Conservation (phyloP, 805 yeast species). For the Pichia scutulata region DNA sequence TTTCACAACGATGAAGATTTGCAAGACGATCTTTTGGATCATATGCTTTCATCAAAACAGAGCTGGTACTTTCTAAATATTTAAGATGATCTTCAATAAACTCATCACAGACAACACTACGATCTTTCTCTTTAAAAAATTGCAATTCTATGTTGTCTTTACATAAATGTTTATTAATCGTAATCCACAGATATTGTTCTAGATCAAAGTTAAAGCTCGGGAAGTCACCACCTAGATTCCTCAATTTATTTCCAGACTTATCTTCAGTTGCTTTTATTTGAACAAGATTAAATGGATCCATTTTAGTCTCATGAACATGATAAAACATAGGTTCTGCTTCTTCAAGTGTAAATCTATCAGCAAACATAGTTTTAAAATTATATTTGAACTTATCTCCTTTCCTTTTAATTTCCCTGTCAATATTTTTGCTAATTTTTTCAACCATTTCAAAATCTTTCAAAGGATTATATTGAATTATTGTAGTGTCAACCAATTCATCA, state of each 20-base stretch:
- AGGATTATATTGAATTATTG: background rate
- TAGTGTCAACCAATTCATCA: background rate
- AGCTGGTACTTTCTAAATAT: background rate
- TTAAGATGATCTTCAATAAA: background rate
- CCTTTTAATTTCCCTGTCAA: background rate
- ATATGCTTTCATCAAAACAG: background rate
- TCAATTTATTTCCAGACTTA: conserved; percentile 7
- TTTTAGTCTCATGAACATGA: conserved; percentile 42
- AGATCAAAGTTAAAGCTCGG: conserved; percentile 15
- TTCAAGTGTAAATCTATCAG: background rate
- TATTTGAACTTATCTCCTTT: background rate
- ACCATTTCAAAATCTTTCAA: background rate
- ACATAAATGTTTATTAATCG: conserved; percentile 16
- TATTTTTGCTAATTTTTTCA: no score
- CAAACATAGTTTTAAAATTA: background rate
- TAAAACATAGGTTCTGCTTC: conserved; percentile 7
- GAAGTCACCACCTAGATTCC: conserved; percentile 19
- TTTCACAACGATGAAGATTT: background rate
- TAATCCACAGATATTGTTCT: conserved; percentile 18
- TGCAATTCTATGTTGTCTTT: background rate
- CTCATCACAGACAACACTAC: background rate
- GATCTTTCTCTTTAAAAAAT: background rate
- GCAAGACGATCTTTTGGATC: background rate
- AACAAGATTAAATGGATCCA: conserved; percentile 35
- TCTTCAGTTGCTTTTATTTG: conserved; percentile 11